A percentile compares a stretch with the other conserved stretches of the same genome.
Conservation (phyloP, 805 yeast species). For the Blastobotrys mokoenaii region DNA sequence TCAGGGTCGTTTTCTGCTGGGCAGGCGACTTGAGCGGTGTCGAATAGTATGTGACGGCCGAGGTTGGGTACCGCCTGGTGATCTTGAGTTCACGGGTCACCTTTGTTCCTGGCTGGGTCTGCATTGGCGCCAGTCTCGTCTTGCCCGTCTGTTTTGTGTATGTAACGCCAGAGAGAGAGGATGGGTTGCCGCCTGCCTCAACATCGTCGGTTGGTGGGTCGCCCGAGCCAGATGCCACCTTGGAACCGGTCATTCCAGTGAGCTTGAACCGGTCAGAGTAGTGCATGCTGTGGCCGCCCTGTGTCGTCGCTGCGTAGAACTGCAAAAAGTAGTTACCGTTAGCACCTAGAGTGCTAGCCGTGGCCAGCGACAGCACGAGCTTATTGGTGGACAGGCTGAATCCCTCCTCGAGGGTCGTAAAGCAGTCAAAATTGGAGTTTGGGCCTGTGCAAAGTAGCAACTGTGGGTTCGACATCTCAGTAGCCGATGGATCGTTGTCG, state of each 20-base stretch:
- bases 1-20: slow-evolving; percentile 49
- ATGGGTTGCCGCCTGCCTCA: slow-evolving; percentile 29
- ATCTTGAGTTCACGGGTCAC: slow-evolving; percentile 49
- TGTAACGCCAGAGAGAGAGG: slow-evolving; percentile 43
- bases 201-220: slow-evolving; percentile 35
- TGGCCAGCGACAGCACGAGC: slow-evolving; percentile 28
- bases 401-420: slow-evolving; percentile 26
- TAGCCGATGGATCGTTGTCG: slow-evolving; percentile 40
- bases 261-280: slow-evolving; percentile 61
- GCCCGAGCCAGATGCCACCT: slow-evolving; percentile 37
- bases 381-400: slow-evolving; percentile 14
- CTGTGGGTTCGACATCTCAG: slow-evolving; percentile 37
- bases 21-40: slow-evolving; percentile 38
- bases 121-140: slow-evolving; percentile 88
- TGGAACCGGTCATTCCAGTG: slow-evolving; percentile 60
- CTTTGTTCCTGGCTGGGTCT: slow-evolving; percentile 67
- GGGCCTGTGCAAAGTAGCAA: slow-evolving; percentile 65
- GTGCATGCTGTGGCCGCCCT: slow-evolving; percentile 47
- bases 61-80: slow-evolving; percentile 55
- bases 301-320: slow-evolving; percentile 40
- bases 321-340: slow-evolving; percentile 71
- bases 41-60: slow-evolving; percentile 54
- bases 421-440: slow-evolving; percentile 38
- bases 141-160: slow-evolving; percentile 73
- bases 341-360: slow-evolving; percentile 40